Percentiles rank a stretch among this genome's conserved stretches.
phyloP scores from a whole-genome alignment of 345 rosid species.

The Gossypium longicalyx region DNA sequence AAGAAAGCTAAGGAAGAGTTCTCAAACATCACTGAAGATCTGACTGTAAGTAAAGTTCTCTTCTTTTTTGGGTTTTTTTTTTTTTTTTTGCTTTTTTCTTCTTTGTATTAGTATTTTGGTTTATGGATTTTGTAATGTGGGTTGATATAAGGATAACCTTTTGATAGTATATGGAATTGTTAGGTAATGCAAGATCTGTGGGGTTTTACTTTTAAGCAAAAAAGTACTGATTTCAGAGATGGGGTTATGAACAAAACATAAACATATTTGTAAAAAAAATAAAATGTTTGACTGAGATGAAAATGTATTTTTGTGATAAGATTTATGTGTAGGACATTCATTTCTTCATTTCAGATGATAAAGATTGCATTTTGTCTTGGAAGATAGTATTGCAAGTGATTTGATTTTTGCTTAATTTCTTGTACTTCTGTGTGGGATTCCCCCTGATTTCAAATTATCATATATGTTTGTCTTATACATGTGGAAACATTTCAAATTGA shows the following conservation, averaged over 20 bases:
- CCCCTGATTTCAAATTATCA: not conserved
- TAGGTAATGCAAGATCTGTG: conserved; percentile 25
- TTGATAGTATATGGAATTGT: conserved; percentile 18
- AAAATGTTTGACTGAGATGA: not conserved
- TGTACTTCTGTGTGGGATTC: not conserved
- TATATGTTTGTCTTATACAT: not conserved
- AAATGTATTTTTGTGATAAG: not conserved
- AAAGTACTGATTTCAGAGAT: conserved; percentile 5
- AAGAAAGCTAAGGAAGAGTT: conserved; percentile 91
- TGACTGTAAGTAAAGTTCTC: conserved; percentile 44
- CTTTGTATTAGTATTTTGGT: conserved; percentile 1
- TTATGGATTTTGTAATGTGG: conserved; percentile 31
- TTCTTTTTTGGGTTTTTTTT: not conserved
- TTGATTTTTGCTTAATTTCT: not conserved
- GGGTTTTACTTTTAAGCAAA: conserved; percentile 8
- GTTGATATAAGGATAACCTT: conserved; percentile 17
- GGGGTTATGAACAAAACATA: conserved; percentile 5
- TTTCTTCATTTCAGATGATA: not conserved
- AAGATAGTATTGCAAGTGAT: not conserved
- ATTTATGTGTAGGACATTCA: not conserved
- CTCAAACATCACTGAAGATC: conserved; percentile 72
- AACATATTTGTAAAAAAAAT: not conserved
- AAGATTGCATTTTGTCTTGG: not conserved
- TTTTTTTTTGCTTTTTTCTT: not conserved
- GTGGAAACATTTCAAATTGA: not conserved